A percentile compares a stretch with the other conserved stretches of the same genome.
These are phyloP conservation scores for Porodaedalea pini DNA, from an alignment of 1,284 basidiomycete genomes.

Conservation along the genomic window DNA sequence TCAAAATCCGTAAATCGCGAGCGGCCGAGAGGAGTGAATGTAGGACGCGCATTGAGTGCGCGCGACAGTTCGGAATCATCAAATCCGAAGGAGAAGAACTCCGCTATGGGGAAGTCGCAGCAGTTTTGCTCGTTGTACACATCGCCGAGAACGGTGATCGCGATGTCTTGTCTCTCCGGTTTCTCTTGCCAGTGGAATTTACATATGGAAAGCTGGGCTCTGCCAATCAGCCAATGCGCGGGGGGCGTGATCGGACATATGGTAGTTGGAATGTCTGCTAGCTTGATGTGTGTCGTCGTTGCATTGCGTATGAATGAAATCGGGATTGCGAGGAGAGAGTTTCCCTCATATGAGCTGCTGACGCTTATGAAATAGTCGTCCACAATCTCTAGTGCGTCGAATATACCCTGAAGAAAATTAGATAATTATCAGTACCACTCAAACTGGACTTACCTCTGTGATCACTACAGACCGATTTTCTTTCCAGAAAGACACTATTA, in stretches of 20 bases:
- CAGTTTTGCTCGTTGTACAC: slow-evolving; percentile 4
- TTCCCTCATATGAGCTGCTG: background rate
- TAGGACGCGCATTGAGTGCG: background rate
- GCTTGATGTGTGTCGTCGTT: background rate
- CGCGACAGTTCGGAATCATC: background rate
- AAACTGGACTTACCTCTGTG: slow-evolving; percentile 2
- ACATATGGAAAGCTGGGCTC: slow-evolving; percentile 12
- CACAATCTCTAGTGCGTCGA: slow-evolving; percentile 9
- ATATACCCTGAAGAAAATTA: background rate
- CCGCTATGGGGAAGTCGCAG: slow-evolving; percentile 2
- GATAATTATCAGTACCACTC: background rate
- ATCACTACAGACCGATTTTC: slow-evolving; percentile 2
- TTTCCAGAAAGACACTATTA: slow-evolving; percentile 6
- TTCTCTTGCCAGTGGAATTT: slow-evolving; percentile 5
- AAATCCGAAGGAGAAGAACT: background rate
- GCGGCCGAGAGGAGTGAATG: background rate
- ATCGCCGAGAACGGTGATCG: slow-evolving; percentile 10
- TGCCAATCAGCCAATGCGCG: background rate
- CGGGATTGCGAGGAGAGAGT: background rate
- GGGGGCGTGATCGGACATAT: background rate
- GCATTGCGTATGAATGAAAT: background rate
- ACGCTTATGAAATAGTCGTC: slow-evolving; percentile 12
- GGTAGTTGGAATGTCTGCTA: background rate
- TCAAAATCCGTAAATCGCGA: background rate
- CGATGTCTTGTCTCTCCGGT: background rate